Percentiles rank a stretch among this genome's conserved stretches.
Evolutionary conservation across 768 basidiomycete species (phyloP).

Genomic region (Rhizopogon sp.): DNA sequence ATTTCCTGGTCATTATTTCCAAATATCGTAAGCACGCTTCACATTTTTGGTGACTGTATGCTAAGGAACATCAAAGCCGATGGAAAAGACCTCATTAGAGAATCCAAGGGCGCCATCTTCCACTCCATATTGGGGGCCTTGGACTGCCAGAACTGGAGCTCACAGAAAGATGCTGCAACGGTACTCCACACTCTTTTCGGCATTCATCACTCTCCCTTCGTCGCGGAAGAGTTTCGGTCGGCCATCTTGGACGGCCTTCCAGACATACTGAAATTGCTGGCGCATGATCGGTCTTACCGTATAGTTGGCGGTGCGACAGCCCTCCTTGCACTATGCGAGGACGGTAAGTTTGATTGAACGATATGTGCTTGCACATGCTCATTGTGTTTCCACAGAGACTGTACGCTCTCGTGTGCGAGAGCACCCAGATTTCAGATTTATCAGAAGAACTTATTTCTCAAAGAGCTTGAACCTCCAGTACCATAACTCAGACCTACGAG

Average conservation of each 20-base stretch:
- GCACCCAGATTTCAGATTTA: not conserved
- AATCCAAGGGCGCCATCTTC: not conserved
- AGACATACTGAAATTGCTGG: not conserved
- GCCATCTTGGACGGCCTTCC: not conserved
- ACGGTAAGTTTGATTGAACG: not conserved
- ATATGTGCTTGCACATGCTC: not conserved
- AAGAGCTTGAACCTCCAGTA: not conserved
- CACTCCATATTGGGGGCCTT: not conserved
- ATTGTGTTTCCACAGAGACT: not conserved
- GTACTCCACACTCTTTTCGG: not conserved
- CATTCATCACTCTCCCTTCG: not conserved
- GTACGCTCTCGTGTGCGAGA: not conserved
- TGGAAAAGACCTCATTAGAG: not conserved
- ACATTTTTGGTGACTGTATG: not conserved
- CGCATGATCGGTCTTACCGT: not conserved
- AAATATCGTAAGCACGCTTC: not conserved
- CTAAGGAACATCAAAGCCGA: not conserved
- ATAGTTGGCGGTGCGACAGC: not conserved
- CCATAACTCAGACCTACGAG: not conserved
- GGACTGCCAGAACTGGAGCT: not conserved
- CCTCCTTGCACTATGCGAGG: not conserved
- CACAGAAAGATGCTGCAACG: not conserved
- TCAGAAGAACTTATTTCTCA: not conserved
- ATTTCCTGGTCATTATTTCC: slow-evolving; percentile 3
- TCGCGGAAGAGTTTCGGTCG: not conserved